Base-by-base conservation (phyloP, 331 rosid genomes). In the Erythrophleum ivorense region DNA sequence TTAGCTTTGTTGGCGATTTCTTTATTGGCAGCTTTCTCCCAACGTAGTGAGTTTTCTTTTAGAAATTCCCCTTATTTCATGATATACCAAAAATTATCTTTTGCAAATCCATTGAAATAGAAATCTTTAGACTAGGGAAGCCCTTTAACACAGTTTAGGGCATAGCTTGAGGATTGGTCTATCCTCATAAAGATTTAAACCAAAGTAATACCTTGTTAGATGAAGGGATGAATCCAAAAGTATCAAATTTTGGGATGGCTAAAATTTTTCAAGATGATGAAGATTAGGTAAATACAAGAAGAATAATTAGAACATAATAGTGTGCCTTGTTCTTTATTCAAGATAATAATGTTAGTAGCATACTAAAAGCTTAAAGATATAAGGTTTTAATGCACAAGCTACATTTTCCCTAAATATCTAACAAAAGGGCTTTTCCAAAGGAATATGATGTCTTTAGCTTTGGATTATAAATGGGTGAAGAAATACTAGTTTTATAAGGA, bases 371-470 rank as follows among this genome's bases (percentile, higher is more conserved):
- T 15, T 0, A 40, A 38, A 76, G 19, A 1, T 43, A 0, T 7
- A 2, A 1, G 18, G 50, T 67, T 45, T 66, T 3, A 54, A 54
- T 65, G n/a, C 48, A 87, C 88, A 21, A 81, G 78, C 2, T 82
- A 82, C 5, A 85, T 87, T 89, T 83, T 89, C 5, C 85, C 81
- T 0, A 89, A 90, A 69, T 88, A 90, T 64, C 91, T 92, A 31
- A 85, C 87, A 92, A 70, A 87, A 54, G 91, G 89, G 21, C 36
- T 43, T 7, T 67, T 90, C n/a, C 89, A 0, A 83, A 74, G 38
- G 88, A 88, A 75, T 90, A 91, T 1, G 88, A 88, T 69, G 89
- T 90, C 3, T 90, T 86, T 7, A 85, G 92, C 80, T 90, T 88
- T 38, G 88, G 94, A 87, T 88, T 43, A 50, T 88, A 4, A 55